A percentile compares a stretch with the other conserved stretches of the same genome.
These are phyloP conservation scores for Pochonia chlamydosporia DNA, from an alignment of 2,329 filamentous ascomycete species.

Conservation along the genomic window DNA sequence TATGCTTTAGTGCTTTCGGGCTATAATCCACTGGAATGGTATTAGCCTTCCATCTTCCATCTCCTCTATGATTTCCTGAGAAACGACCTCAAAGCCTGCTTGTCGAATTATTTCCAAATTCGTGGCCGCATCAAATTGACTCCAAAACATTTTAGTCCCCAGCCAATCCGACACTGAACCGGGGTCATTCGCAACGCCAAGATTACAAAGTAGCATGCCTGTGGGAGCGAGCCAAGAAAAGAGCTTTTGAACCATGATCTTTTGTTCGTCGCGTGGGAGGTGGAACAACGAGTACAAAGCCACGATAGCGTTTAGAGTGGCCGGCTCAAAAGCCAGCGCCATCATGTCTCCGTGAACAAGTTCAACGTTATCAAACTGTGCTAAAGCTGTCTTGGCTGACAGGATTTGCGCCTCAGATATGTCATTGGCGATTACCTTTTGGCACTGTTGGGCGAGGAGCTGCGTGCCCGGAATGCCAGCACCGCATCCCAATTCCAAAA, in stretches of 20 bases:
- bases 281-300: conserved; percentile 1
- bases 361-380: neutral
- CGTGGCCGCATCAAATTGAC: neutral
- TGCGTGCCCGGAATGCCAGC: conserved; percentile 1
- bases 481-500: neutral
- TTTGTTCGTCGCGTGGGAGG: neutral
- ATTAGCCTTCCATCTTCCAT: neutral
- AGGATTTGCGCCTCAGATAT: neutral
- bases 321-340: neutral
- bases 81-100: neutral
- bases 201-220: neutral
- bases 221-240: neutral
- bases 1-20: too few species aligned
- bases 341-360: neutral
- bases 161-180: neutral
- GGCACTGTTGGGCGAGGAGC: neutral
- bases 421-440: neutral
- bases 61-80: neutral
- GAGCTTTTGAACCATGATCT: neutral
- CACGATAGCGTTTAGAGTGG: neutral
- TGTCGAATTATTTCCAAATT: neutral
- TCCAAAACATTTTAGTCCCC: conserved; percentile 1
- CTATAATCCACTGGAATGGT: neutral
- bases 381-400: neutral
- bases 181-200: neutral